Conservation (phyloP, 2,329 filamentous ascomycete genomes). For the Rutstroemia sp. region DNA sequence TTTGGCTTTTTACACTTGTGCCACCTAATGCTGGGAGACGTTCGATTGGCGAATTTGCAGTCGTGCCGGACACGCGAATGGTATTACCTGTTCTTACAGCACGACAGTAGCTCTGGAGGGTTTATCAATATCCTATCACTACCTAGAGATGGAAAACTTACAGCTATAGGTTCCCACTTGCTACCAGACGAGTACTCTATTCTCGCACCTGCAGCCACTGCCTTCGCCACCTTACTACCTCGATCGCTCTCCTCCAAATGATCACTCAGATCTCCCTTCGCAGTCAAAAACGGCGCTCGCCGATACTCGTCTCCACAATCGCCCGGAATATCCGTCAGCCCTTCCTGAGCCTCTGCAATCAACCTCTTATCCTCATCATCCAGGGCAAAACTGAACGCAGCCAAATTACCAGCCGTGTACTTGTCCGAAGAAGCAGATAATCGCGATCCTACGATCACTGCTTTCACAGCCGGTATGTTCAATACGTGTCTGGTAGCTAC, state of each 20-base stretch:
- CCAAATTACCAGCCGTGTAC: conserved; percentile 6
- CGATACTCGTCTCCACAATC: conserved; percentile 32
- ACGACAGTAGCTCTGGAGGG: conserved; percentile 19
- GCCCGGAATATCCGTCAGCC: conserved; percentile 26
- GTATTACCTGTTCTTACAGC: conserved; percentile 24
- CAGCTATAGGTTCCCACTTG: conserved; percentile 29
- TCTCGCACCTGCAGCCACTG: conserved; percentile 18
- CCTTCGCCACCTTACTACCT: conserved; percentile 12
- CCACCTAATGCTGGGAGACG: not conserved
- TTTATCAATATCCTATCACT: not conserved
- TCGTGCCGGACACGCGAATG: conserved; percentile 29
- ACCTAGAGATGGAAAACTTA: conserved; percentile 1
- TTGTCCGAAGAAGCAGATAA: conserved; percentile 4
- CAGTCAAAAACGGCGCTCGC: conserved; percentile 28
- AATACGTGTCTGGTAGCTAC: conserved; percentile 10
- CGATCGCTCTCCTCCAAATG: conserved; percentile 18
- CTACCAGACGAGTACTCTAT: conserved; percentile 28
- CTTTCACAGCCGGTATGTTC: conserved; percentile 3
- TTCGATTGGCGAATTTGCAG: conserved; percentile 24
- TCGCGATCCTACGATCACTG: conserved; percentile 10
- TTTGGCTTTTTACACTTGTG: conserved; percentile 26
- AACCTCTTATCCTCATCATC: conserved; percentile 4
- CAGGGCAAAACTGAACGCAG: conserved; percentile 4
- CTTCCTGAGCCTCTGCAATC: conserved; percentile 20
- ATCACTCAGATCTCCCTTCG: conserved; percentile 25